A percentile compares a stretch with the other conserved stretches of the same genome.
Conservation (phyloP, 495 filamentous ascomycete genomes). For the Pseudoneurospora amorphoporcata region DNA sequence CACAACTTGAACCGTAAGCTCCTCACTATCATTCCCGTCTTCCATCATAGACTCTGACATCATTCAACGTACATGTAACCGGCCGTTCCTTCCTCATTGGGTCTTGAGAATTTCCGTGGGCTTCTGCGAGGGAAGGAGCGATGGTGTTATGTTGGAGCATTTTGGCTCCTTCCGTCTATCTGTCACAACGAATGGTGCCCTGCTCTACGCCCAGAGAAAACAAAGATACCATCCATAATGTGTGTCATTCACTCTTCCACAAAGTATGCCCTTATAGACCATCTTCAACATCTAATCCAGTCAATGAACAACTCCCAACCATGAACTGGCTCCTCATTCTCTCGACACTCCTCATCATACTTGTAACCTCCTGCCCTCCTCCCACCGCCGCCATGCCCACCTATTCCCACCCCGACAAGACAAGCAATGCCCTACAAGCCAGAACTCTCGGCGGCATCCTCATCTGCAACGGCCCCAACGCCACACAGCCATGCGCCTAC, state of each 20-base stretch:
- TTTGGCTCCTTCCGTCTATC: no score
- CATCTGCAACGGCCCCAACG: conserved; percentile 33
- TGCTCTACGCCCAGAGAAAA: no score
- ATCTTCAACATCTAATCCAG: not conserved
- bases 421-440: not conserved
- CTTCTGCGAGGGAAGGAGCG: not conserved
- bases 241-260: no score
- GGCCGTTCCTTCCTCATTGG: not conserved
- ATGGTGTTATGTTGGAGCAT: not conserved
- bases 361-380: not conserved
- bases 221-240: no score
- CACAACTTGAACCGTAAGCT: no score
- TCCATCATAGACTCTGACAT: no score
- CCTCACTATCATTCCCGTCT: no score
- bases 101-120: not conserved
- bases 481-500: conserved; percentile 27
- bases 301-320: not conserved
- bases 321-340: not conserved
- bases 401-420: not conserved
- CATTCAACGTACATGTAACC: no score
- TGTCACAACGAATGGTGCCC: no score
- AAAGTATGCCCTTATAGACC: no score
- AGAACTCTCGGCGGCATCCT: conserved; percentile 10
- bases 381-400: not conserved
- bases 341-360: not conserved